Evolutionary conservation across 2,329 filamentous ascomycete genomes (phyloP).

Genomic region (Fonsecaea multimorphosa): DNA sequence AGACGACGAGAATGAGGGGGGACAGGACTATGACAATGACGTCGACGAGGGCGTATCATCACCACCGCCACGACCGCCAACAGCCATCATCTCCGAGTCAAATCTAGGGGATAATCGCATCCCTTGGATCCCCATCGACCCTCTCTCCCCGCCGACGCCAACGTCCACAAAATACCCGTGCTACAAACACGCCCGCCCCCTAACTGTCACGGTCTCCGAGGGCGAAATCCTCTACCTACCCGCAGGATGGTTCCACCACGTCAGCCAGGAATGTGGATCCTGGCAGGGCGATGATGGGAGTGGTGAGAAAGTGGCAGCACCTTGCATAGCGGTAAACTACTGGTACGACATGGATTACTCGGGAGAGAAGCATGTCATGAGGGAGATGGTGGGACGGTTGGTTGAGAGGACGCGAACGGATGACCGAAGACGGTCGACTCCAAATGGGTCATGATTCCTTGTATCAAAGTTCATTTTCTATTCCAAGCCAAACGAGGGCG

Average conservation of each 20-base stretch:
- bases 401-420: conserved; percentile 23
- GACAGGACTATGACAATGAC: background rate
- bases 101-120: conserved; percentile 17
- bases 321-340: conserved; percentile 40
- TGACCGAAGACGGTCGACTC: conserved; percentile 1
- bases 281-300: conserved; percentile 31
- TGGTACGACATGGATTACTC: conserved; percentile 44
- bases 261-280: conserved; percentile 36
- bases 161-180: conserved; percentile 18
- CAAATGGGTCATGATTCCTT: background rate
- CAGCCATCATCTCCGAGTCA: conserved; percentile 7
- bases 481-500: conserved; percentile 11
- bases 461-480: conserved; percentile 15
- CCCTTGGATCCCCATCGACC: conserved; percentile 39
- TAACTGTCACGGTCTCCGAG: conserved; percentile 35
- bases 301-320: conserved; percentile 24
- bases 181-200: conserved; percentile 32
- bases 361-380: conserved; percentile 52
- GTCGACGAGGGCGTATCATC: background rate
- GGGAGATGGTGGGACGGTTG: conserved; percentile 46
- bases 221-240: conserved; percentile 39
- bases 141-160: conserved; percentile 16
- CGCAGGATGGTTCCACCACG: conserved; percentile 40
- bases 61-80: too few species aligned
- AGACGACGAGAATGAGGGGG: conserved; percentile 3